phyloP scores from a whole-genome alignment of 2,329 filamentous ascomycete species.

The Didymella pinodella region DNA sequence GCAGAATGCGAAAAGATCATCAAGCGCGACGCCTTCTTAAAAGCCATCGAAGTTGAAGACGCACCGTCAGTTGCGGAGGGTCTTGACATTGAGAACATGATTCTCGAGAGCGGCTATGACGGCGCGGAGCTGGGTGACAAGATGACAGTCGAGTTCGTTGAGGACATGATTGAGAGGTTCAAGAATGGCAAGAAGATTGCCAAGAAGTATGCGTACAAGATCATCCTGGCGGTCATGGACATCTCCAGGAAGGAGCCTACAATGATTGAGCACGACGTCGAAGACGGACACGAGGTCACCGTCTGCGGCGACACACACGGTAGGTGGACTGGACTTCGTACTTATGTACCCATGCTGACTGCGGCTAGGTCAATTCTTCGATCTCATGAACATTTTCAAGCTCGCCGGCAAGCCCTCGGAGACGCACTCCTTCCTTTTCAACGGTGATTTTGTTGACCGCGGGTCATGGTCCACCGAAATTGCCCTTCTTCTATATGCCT shows the following conservation, averaged over 20 bases:
- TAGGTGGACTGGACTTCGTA: slow-evolving; percentile 50
- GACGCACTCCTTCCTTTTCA: slow-evolving; percentile 94
- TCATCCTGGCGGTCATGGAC: slow-evolving; percentile 87
- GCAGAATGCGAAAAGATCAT: slow-evolving; percentile 95
- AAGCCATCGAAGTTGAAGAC: slow-evolving; percentile 91
- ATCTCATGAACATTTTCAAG: slow-evolving; percentile 94
- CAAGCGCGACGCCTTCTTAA: slow-evolving; percentile 89
- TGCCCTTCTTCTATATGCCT: slow-evolving; percentile 88
- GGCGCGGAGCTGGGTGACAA: slow-evolving; percentile 77
- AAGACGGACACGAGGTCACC: slow-evolving; percentile 79
- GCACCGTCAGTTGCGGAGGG: slow-evolving; percentile 91
- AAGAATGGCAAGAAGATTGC: slow-evolving; percentile 88
- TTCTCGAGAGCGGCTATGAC: slow-evolving; percentile 84
- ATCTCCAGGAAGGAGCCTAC: slow-evolving; percentile 92
- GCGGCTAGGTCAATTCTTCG: slow-evolving; percentile 88
- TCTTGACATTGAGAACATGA: slow-evolving; percentile 85
- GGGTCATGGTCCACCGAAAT: slow-evolving; percentile 99
- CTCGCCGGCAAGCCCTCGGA: slow-evolving; percentile 85
- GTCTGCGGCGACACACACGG: slow-evolving; percentile 98
- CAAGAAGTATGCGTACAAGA: slow-evolving; percentile 97
- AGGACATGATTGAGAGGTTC: slow-evolving; percentile 96
- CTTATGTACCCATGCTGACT: slow-evolving; percentile 24
- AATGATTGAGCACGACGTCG: slow-evolving; percentile 92
- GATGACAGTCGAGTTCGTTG: slow-evolving; percentile 97
- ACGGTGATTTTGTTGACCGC: slow-evolving; percentile 97